phyloP scores from a whole-genome alignment of 169 alveolate species.

The Theileria annulata region DNA sequence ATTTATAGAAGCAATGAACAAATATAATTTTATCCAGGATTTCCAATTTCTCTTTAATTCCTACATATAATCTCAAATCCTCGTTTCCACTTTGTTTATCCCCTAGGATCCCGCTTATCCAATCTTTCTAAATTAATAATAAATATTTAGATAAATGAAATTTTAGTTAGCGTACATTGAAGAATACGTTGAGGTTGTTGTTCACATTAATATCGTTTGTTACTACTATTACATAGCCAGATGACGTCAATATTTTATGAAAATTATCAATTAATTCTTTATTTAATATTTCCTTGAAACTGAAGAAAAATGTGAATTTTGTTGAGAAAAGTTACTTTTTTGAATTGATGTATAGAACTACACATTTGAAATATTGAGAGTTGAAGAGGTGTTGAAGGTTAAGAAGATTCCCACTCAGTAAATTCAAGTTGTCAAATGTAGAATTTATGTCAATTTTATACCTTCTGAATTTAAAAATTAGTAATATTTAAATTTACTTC shows the following conservation, averaged over 20 bases:
- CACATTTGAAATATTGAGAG: conserved; percentile 36
- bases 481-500: conserved; percentile 19
- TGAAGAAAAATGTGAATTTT: neutral
- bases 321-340: conserved; percentile 36
- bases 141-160: no score
- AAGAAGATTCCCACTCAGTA: conserved; percentile 57
- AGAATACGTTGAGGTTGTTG: neutral
- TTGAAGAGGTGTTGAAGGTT: conserved; percentile 35
- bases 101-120: neutral
- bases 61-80: neutral
- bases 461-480: conserved; percentile 14
- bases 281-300: conserved; percentile 15
- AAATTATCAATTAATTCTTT: neutral
- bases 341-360: conserved; percentile 17
- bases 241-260: conserved; percentile 8
- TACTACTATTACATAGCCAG: conserved; percentile 18
- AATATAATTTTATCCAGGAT: neutral
- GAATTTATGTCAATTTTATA: conserved; percentile 14
- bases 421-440: conserved; percentile 38
- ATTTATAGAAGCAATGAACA: conserved; percentile 14
- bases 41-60: neutral
- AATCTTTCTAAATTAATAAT: neutral
- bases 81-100: neutral
- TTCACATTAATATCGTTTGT: neutral
- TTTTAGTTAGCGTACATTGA: neutral